phyloP scores from a whole-genome alignment of 306 rosid genomes.

The Psophocarpus tetragonolobus region DNA sequence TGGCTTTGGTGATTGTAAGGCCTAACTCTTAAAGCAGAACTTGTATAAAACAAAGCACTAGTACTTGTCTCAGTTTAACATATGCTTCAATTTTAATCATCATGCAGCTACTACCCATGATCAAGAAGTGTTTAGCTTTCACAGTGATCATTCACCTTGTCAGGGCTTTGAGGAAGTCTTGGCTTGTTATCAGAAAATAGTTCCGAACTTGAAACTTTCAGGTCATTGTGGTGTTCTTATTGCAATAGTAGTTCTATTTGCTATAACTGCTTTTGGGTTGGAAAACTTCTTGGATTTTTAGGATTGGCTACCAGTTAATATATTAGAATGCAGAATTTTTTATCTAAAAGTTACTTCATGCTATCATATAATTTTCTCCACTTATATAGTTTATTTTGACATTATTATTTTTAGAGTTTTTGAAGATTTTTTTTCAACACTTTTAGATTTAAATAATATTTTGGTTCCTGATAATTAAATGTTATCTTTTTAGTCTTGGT shows the following conservation, averaged over 20 bases:
- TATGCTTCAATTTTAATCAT: conserved; percentile 9
- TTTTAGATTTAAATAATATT: too few relatives aligned
- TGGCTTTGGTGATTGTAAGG: conserved; percentile 90
- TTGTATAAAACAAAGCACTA: background rate
- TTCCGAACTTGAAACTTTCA: conserved; percentile 71
- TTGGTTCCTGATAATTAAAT: too few relatives aligned
- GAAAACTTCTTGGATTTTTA: too few relatives aligned
- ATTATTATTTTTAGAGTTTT: too few relatives aligned
- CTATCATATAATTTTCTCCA: too few relatives aligned
- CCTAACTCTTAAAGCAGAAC: conserved; percentile 17
- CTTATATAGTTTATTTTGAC: too few relatives aligned
- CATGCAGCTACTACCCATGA: conserved; percentile 82
- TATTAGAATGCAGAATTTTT: too few relatives aligned
- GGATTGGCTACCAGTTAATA: too few relatives aligned
- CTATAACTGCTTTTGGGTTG: background rate
- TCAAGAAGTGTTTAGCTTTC: conserved; percentile 84
- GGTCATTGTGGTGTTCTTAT: conserved; percentile 43
- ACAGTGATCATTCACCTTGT: conserved; percentile 77
- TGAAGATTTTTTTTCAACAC: too few relatives aligned
- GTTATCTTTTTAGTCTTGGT: too few relatives aligned
- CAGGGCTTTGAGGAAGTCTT: conserved; percentile 91
- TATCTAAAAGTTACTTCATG: too few relatives aligned
- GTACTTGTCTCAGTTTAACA: conserved; percentile 4
- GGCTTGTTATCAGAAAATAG: conserved; percentile 69
- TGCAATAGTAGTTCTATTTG: background rate